phyloP scores from a whole-genome alignment of 1,139 yeast species.

The Yamadazyma friedrichii region DNA sequence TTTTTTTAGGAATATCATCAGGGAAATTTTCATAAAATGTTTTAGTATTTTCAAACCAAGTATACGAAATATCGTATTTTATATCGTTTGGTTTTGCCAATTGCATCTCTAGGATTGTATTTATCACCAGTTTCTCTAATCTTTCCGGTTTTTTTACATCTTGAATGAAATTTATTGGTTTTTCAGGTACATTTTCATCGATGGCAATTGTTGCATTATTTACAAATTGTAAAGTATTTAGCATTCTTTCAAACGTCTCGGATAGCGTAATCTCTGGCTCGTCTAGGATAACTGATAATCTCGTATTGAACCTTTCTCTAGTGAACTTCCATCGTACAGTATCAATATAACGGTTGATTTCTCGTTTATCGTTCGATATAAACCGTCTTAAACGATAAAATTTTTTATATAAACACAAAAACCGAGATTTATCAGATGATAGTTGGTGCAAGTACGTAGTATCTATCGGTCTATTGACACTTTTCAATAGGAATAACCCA shows the following conservation, averaged over 20 bases:
- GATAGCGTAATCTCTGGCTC: conserved; percentile 9
- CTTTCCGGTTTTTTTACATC: conserved; percentile 19
- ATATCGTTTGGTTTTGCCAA: conserved; percentile 25
- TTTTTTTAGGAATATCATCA: conserved; percentile 11
- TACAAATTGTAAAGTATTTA: conserved; percentile 38
- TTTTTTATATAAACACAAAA: conserved; percentile 25
- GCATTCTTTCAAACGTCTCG: conserved; percentile 24
- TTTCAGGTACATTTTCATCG: conserved; percentile 14
- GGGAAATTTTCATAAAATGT: conserved; percentile 11
- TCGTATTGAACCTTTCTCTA: conserved; percentile 20
- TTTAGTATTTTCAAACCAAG: conserved; percentile 24
- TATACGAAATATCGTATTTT: conserved; percentile 28
- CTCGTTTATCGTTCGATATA: conserved; percentile 18
- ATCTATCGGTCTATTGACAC: neutral
- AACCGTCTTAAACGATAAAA: conserved; percentile 32
- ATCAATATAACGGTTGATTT: conserved; percentile 18
- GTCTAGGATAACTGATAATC: conserved; percentile 16
- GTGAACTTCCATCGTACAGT: conserved; percentile 27
- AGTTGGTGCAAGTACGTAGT: neutral
- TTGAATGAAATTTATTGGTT: conserved; percentile 20
- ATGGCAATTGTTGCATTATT: conserved; percentile 35
- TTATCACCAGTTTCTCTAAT: conserved; percentile 27
- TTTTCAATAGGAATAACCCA: conserved; percentile 7
- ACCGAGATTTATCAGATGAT: neutral
- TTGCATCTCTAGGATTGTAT: conserved; percentile 34